Percentiles rank a stretch among this genome's conserved stretches.
These are phyloP conservation scores for Cornus florida DNA, from an alignment of 148 eudicot genomes.

Conservation along the genomic window DNA sequence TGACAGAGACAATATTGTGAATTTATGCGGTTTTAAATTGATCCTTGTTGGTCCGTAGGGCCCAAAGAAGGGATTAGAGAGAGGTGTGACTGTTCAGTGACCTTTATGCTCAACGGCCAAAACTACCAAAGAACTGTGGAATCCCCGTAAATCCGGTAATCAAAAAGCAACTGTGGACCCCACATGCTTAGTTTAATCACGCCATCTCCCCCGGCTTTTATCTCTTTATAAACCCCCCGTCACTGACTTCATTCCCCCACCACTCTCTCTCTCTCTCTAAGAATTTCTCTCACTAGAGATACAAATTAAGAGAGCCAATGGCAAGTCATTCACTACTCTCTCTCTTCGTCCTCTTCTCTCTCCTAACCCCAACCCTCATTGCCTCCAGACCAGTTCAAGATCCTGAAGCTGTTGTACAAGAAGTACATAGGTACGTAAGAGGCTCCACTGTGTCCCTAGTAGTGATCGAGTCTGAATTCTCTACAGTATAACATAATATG, in stretches of 20 bases:
- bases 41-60: no score
- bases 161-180: conserved; percentile 26
- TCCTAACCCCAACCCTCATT: conserved; percentile 19
- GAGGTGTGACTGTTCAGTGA: not conserved
- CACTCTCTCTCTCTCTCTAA: conserved; percentile 6
- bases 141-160: conserved; percentile 47
- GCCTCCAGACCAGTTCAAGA: conserved; percentile 35
- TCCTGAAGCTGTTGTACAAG: conserved; percentile 58
- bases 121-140: conserved; percentile 11
- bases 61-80: not conserved
- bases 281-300: not conserved
- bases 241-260: conserved; percentile 8
- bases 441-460: not conserved
- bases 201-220: conserved; percentile 36
- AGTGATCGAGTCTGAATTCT: no score
- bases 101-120: conserved; percentile 17
- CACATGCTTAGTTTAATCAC: conserved; percentile 27
- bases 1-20: no score
- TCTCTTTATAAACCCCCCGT: conserved; percentile 42
- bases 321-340: conserved; percentile 10
- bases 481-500: no score
- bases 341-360: conserved; percentile 20
- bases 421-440: conserved; percentile 65
- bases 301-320: conserved; percentile 18
- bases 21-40: no score